These are phyloP conservation scores for Fusarium poae DNA, from an alignment of 2,329 filamentous ascomycete genomes.

Conservation along the genomic window DNA sequence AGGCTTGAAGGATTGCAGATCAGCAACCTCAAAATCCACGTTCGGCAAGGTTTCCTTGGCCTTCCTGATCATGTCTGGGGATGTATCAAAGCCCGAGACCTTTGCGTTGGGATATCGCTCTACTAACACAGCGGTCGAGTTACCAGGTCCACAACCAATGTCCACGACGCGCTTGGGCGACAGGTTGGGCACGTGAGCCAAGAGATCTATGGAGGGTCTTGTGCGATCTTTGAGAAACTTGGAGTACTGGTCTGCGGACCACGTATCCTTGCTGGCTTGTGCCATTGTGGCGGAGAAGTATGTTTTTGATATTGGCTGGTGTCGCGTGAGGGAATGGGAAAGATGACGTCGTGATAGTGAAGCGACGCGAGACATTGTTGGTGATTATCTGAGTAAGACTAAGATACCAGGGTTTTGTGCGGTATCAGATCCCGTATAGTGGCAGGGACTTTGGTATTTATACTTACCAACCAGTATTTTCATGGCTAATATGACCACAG, in stretches of 20 bases:
- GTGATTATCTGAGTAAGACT: neutral
- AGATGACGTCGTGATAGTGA: slow-evolving; percentile 26
- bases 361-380: slow-evolving; percentile 8
- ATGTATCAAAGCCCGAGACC: slow-evolving; percentile 67
- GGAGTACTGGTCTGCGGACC: slow-evolving; percentile 69
- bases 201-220: slow-evolving; percentile 65
- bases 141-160: slow-evolving; percentile 71
- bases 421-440: neutral
- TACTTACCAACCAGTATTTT: neutral
- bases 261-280: slow-evolving; percentile 49
- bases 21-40: slow-evolving; percentile 60
- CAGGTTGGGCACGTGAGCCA: slow-evolving; percentile 60
- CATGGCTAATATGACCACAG: neutral
- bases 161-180: slow-evolving; percentile 64
- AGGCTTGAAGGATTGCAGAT: slow-evolving; percentile 59
- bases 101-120: slow-evolving; percentile 61
- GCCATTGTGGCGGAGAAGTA: slow-evolving; percentile 19
- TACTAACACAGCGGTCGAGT: slow-evolving; percentile 65
- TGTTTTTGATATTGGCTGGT: slow-evolving; percentile 1
- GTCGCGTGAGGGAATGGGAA: neutral
- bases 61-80: slow-evolving; percentile 66
- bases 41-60: slow-evolving; percentile 58
- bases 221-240: slow-evolving; percentile 68
- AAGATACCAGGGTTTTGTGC: neutral
- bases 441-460: neutral